A percentile compares a stretch with the other conserved stretches of the same genome.
These are phyloP conservation scores for Apiospora malaysiana DNA, from an alignment of 2,329 filamentous ascomycete species.

Conservation along the genomic window DNA sequence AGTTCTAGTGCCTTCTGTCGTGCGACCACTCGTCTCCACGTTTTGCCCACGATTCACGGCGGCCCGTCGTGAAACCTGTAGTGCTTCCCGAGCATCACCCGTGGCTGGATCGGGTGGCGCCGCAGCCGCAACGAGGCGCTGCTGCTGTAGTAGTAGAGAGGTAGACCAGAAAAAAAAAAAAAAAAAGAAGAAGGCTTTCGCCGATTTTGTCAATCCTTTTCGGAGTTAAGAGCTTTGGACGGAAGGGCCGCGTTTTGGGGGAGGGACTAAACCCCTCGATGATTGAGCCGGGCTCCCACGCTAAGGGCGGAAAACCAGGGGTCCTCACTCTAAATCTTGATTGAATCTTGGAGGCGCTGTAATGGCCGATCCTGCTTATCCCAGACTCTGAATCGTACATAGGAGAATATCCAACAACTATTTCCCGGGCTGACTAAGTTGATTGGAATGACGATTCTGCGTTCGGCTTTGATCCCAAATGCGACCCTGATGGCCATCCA, in stretches of 20 bases:
- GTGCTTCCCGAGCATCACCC: background rate
- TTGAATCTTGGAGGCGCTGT: background rate
- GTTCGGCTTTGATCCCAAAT: background rate
- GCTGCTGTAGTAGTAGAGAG: background rate
- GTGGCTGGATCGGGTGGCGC: background rate
- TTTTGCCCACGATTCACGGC: background rate
- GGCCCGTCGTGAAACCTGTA: background rate
- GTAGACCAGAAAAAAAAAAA: background rate
- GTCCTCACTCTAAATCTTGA: background rate
- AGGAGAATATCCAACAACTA: background rate
- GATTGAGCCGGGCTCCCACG: background rate
- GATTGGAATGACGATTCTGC: background rate
- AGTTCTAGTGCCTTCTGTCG: background rate
- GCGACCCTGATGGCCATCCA: background rate
- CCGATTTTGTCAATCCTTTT: background rate
- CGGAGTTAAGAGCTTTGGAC: background rate
- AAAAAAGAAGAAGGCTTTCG: background rate
- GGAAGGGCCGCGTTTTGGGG: background rate
- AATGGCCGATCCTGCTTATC: background rate
- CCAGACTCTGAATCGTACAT: background rate
- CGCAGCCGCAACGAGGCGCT: background rate
- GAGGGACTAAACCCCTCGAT: background rate
- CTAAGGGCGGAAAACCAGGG: background rate
- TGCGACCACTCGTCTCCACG: constrained; percentile 2
- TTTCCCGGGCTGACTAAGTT: background rate